Base-by-base conservation (phyloP, 306 rosid genomes). In the Vicia sativa region DNA sequence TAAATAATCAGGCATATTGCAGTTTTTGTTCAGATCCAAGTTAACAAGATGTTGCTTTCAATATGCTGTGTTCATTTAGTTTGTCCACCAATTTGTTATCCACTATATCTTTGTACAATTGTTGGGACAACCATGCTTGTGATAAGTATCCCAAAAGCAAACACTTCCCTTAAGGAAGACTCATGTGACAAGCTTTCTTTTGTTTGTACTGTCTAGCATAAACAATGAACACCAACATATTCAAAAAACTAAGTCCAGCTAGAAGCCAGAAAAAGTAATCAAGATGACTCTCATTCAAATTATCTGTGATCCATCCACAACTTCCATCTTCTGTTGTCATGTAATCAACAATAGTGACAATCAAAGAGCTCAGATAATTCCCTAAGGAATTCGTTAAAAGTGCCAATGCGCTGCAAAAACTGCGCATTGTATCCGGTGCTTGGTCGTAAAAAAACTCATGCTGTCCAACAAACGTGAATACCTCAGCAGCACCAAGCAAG, bases 381-480 rank as follows among this genome's bases (percentile, higher is more conserved):
- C 97, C 96, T 57, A 91, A 41, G 1, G 91, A 65, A 46, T 21
- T 91, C 4, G 97, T 91, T 54, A 89, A 72, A 41, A 91, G 87
- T 2, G 90, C 82, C 68, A 91, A 69, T 8, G 97, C 96, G 19
- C 95, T 87, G 80, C 96, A 89, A 43, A 91, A 74, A 74, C 96
- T 89, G 25, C 91, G 82, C 96, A 91, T 91, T 0, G 90, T 81
- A 16, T 89, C 89, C 0, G 95, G 97, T 12, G 97, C 87, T 77
- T 91, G 89, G 41, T 89, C 96, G 9, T 89, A 89, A 79, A 89
- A 91, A 76, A 91, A 91, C 70, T 91, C 95, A 1, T 80, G 90
- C 64, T 91, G 96, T 23, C 96, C 97, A 16, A 91, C 84, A 80
- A 85, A 87, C 6, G 87, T 87, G 76, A 68, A 91, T 14, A 89